Evolutionary conservation across 805 yeast species (phyloP).

Genomic region (Yueomyces sp.): DNA sequence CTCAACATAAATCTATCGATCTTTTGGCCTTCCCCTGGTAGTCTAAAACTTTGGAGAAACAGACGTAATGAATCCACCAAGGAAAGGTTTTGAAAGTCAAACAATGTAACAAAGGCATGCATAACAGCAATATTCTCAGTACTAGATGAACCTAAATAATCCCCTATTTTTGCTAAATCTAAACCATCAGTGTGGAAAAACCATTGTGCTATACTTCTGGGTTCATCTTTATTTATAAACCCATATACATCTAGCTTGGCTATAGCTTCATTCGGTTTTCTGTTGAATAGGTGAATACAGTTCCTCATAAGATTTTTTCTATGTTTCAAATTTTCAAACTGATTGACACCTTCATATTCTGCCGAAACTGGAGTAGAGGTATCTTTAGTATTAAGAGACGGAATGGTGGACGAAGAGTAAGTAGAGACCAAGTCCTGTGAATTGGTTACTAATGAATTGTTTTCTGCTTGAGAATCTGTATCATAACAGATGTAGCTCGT

Average conservation of each 20-base stretch:
- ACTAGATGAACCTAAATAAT: conserved; percentile 81
- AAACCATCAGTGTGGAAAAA: conserved; percentile 61
- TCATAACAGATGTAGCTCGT: conserved; percentile 1
- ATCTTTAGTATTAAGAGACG: conserved; percentile 3
- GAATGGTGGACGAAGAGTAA: background rate
- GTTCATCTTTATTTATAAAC: conserved; percentile 47
- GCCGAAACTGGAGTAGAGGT: conserved; percentile 9
- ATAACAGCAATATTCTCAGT: conserved; percentile 64
- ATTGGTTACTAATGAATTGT: conserved; percentile 3
- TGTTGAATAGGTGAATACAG: conserved; percentile 68
- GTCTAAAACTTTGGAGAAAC: conserved; percentile 76
- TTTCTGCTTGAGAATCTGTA: conserved; percentile 1
- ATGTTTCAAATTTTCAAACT: conserved; percentile 74
- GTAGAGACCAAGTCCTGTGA: background rate
- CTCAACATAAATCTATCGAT: conserved; percentile 94
- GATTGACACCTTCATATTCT: conserved; percentile 62
- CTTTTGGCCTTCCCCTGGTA: conserved; percentile 98
- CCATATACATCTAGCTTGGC: conserved; percentile 44
- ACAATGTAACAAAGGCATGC: conserved; percentile 85
- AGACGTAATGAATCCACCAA: conserved; percentile 80
- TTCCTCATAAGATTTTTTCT: conserved; percentile 71
- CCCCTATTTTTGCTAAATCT: conserved; percentile 79
- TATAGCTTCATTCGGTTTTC: conserved; percentile 73
- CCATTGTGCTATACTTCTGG: conserved; percentile 62
- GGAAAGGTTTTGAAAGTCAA: conserved; percentile 56